phyloP scores from a whole-genome alignment of 345 rosid species.

The Aquilaria malaccensis region DNA sequence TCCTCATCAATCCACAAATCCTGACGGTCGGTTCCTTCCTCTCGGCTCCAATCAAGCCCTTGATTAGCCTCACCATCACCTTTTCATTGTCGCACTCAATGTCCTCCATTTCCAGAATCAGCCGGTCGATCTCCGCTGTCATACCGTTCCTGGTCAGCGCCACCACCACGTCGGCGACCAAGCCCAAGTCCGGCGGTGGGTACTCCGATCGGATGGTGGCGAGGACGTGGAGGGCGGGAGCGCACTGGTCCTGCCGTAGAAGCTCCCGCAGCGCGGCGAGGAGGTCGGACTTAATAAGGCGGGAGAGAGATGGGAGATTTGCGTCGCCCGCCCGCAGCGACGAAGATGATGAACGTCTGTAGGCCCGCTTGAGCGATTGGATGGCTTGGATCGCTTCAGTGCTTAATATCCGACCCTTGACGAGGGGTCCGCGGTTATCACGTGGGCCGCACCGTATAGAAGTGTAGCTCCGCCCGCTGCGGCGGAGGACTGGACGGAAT shows the following conservation, averaged over 20 bases:
- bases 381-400: conserved; percentile 88
- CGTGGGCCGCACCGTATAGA: conserved; percentile 62
- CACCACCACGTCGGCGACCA: conserved; percentile 54
- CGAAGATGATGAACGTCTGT: conserved; percentile 13
- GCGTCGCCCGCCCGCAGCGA: conserved; percentile 21
- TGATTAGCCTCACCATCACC: conserved; percentile 44
- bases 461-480: conserved; percentile 3
- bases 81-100: conserved; percentile 37
- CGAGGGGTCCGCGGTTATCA: conserved; percentile 74
- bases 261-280: conserved; percentile 65
- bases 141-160: conserved; percentile 46
- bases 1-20: conserved; percentile 60
- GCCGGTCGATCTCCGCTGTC: conserved; percentile 45
- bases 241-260: conserved; percentile 69
- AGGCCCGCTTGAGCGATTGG: conserved; percentile 72
- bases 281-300: conserved; percentile 70
- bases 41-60: conserved; percentile 48
- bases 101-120: conserved; percentile 46
- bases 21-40: conserved; percentile 67
- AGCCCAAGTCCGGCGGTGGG: conserved; percentile 38
- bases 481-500: conserved; percentile 9
- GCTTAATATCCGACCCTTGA: conserved; percentile 79
- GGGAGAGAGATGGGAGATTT: conserved; percentile 56
- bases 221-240: conserved; percentile 67
- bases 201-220: conserved; percentile 56